A percentile compares a stretch with the other conserved stretches of the same genome.
These are phyloP conservation scores for Ophiostoma triangulosporum DNA, from an alignment of 2,329 filamentous ascomycete genomes.

Conservation along the genomic window DNA sequence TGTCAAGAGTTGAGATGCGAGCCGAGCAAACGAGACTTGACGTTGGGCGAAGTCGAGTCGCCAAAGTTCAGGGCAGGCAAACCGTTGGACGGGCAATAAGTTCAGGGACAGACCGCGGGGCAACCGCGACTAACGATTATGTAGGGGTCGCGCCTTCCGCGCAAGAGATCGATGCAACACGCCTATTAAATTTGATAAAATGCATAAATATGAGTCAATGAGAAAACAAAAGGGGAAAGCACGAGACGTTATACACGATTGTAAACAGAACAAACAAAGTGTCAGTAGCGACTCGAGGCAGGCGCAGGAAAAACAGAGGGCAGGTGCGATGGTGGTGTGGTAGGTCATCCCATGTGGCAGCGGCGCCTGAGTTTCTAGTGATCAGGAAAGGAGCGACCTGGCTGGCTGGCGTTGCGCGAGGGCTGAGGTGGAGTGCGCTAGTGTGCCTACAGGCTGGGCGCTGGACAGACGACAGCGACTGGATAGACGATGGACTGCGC, in stretches of 20 bases:
- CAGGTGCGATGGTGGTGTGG: neutral
- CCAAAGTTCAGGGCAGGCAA: neutral
- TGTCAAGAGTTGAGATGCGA: neutral
- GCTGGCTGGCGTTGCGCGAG: neutral
- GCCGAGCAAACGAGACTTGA: no score
- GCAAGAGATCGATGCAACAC: neutral
- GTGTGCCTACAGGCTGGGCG: neutral
- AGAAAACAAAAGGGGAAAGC: neutral
- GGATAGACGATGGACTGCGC: no score
- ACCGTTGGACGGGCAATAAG: constrained; percentile 5
- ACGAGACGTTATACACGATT: constrained; percentile 7
- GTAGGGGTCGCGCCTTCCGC: constrained; percentile 1
- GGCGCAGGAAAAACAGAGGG: neutral
- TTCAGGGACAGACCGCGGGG: constrained; percentile 3
- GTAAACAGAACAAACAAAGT: constrained; percentile 6
- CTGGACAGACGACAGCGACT: no score
- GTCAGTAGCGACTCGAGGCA: constrained; percentile 1
- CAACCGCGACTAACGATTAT: constrained; percentile 7
- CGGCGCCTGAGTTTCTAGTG: neutral
- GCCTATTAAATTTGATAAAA: neutral
- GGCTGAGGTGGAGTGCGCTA: neutral
- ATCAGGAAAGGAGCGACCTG: neutral
- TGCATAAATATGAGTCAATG: neutral
- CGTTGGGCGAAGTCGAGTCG: neutral
- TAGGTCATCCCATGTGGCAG: neutral